Conservation (phyloP, 1,284 basidiomycete genomes). For the Athelia psychrophila region DNA sequence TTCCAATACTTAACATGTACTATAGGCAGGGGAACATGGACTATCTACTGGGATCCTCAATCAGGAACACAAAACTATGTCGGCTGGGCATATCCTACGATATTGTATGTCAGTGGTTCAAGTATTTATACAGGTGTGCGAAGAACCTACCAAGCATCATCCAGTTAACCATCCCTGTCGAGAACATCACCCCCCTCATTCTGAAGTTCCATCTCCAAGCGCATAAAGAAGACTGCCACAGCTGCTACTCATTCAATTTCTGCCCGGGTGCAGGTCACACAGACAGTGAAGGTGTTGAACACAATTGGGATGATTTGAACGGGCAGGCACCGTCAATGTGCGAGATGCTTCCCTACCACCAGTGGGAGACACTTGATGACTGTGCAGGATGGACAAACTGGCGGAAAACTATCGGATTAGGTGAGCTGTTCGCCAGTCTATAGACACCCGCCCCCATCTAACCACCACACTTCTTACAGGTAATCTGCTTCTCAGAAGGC, state of each 20-base stretch:
- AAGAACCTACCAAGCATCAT: background rate
- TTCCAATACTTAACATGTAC: background rate
- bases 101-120: conserved; percentile 10
- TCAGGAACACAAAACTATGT: background rate
- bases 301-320: conserved; percentile 16
- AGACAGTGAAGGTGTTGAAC: conserved; percentile 21
- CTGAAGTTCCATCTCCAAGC: conserved; percentile 7
- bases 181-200: background rate
- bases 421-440: too few relatives aligned
- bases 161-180: too few relatives aligned
- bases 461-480: too few relatives aligned
- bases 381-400: background rate
- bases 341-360: conserved; percentile 14
- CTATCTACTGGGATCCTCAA: conserved; percentile 11
- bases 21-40: conserved; percentile 18
- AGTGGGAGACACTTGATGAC: background rate
- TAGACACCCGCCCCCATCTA: too few relatives aligned
- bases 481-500: background rate
- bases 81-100: conserved; percentile 10
- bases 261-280: conserved; percentile 14
- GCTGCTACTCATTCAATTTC: conserved; percentile 14
- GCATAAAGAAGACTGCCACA: conserved; percentile 12
- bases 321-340: conserved; percentile 9
- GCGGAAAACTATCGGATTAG: background rate
- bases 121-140: conserved; percentile 8